Percentiles rank a stretch among this genome's conserved stretches.
Evolutionary conservation across 2,329 filamentous ascomycete genomes (phyloP).

Genomic region (Zymoseptoria ardabiliae): DNA sequence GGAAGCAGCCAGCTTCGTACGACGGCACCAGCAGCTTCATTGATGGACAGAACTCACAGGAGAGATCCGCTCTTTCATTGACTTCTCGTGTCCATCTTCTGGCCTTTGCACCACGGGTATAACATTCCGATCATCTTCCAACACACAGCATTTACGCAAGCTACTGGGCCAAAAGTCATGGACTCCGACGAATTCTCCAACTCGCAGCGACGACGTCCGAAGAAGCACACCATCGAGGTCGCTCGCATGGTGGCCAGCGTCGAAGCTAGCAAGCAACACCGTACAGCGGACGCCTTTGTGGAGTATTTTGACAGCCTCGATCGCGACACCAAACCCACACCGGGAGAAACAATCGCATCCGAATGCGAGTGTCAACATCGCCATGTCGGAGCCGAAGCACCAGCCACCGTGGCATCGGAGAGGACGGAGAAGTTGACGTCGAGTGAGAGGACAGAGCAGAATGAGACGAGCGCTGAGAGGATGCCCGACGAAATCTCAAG

Average conservation of each 20-base stretch:
- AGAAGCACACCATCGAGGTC: neutral
- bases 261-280: neutral
- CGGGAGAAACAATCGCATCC: neutral
- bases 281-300: neutral
- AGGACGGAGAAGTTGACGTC: neutral
- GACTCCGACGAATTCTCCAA: neutral
- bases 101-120: no score
- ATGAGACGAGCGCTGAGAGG: neutral
- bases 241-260: no score
- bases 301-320: neutral
- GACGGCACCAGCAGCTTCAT: neutral
- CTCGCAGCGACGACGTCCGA: neutral
- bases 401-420: neutral
- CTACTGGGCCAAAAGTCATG: neutral
- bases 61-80: no score
- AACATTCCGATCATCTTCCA: no score
- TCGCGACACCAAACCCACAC: neutral
- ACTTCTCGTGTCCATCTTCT: no score
- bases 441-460: neutral
- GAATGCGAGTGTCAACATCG: neutral
- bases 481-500: neutral
- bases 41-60: no score
- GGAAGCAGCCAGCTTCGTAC: neutral
- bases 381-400: neutral
- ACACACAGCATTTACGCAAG: neutral